Percentiles rank a stretch among this genome's conserved stretches.
Evolutionary conservation across 805 yeast genomes (phyloP).

Genomic region (Ogataea kodamae): DNA sequence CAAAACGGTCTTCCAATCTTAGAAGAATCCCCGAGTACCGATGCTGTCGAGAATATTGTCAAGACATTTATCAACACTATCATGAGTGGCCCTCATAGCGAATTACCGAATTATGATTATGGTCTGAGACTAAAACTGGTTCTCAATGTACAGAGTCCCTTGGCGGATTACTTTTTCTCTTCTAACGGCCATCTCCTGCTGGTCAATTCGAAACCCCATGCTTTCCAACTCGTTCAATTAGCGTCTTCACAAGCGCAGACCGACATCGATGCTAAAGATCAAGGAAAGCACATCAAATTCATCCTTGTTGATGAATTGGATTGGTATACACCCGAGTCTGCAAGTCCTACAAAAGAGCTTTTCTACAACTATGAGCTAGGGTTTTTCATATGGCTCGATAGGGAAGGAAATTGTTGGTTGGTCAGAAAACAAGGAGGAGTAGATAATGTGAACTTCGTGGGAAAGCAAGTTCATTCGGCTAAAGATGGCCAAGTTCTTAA

Average conservation of each 20-base stretch:
- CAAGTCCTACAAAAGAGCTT: conserved; percentile 15
- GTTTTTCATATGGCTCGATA: conserved; percentile 31
- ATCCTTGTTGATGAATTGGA: conserved; percentile 29
- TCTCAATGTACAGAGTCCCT: conserved; percentile 33
- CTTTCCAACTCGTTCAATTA: conserved; percentile 33
- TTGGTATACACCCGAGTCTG: conserved; percentile 28
- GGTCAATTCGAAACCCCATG: conserved; percentile 32
- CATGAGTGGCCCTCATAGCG: conserved; percentile 22
- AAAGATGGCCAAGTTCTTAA: conserved; percentile 16
- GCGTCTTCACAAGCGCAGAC: conserved; percentile 12
- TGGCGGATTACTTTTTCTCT: conserved; percentile 29
- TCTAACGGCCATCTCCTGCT: conserved; percentile 26
- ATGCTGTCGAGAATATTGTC: conserved; percentile 17
- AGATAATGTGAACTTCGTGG: conserved; percentile 21
- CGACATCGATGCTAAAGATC: conserved; percentile 20
- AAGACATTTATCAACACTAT: conserved; percentile 29
- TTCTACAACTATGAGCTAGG: conserved; percentile 24
- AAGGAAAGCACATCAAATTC: conserved; percentile 28
- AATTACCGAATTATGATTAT: conserved; percentile 31
- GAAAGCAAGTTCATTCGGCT: conserved; percentile 23
- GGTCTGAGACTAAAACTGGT: conserved; percentile 34
- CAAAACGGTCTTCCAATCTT: conserved; percentile 34
- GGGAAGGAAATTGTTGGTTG: conserved; percentile 31
- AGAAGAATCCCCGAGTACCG: conserved; percentile 6
- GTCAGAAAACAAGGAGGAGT: conserved; percentile 16